Conservation (phyloP, 345 rosid genomes). For the Cardiospermum halicacabum region DNA sequence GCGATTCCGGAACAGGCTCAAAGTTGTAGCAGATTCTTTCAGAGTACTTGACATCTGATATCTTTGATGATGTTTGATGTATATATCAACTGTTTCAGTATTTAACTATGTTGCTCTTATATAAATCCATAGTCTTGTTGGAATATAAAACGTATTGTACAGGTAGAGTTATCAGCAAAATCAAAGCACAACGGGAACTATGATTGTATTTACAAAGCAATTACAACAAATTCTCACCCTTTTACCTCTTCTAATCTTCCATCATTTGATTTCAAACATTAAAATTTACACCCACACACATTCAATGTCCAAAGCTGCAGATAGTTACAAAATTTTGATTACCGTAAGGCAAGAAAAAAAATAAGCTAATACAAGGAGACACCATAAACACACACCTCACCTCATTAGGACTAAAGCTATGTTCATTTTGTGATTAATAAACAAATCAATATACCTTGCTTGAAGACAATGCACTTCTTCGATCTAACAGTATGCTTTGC, state of each 20-base stretch:
- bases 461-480: slow-evolving; percentile 35
- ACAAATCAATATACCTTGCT: slow-evolving; percentile 45
- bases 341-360: not conserved
- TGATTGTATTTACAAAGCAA: slow-evolving; percentile 42
- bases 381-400: slow-evolving; percentile 22
- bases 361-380: slow-evolving; percentile 6
- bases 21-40: slow-evolving; percentile 79
- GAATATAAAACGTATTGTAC: no score
- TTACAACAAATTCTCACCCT: slow-evolving; percentile 28
- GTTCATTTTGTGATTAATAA: slow-evolving; percentile 28
- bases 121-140: no score
- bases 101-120: no score
- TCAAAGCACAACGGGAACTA: no score
- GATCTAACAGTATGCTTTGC: slow-evolving; percentile 32
- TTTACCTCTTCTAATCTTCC: slow-evolving; percentile 24
- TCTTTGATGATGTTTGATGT: not conserved
- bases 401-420: slow-evolving; percentile 22
- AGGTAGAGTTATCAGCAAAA: no score
- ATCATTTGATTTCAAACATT: slow-evolving; percentile 17
- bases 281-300: slow-evolving; percentile 34
- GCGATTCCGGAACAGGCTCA: slow-evolving; percentile 51
- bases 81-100: no score
- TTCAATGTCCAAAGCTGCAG: slow-evolving; percentile 23
- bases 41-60: slow-evolving; percentile 52
- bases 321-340: slow-evolving; percentile 14